phyloP scores from a whole-genome alignment of 805 yeast genomes.

The Starmerella bombicola region DNA sequence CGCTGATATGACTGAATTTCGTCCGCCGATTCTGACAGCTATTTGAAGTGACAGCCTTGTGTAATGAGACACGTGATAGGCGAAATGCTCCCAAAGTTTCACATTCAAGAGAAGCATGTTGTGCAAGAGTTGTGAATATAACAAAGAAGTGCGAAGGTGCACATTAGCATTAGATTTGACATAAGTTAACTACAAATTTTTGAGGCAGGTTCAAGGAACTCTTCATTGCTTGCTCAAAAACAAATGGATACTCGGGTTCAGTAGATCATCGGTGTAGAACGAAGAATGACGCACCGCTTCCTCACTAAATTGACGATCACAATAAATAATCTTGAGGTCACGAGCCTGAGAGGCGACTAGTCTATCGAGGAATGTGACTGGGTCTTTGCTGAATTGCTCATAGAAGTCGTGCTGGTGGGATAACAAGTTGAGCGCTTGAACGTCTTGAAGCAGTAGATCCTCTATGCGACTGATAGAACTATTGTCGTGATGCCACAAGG shows the following conservation, averaged over 20 bases:
- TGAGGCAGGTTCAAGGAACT: no score
- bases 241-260: conserved; percentile 67
- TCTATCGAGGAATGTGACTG: conserved; percentile 57
- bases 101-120: no score
- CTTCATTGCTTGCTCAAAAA: conserved; percentile 39
- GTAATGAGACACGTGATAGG: no score
- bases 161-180: no score
- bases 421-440: conserved; percentile 40
- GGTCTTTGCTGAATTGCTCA: conserved; percentile 58
- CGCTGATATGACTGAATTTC: no score
- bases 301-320: conserved; percentile 83
- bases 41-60: no score
- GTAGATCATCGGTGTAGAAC: conserved; percentile 65
- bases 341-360: conserved; percentile 74
- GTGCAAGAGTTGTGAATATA: no score
- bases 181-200: no score
- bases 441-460: conserved; percentile 34
- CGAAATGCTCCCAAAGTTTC: no score
- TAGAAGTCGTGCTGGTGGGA: conserved; percentile 68
- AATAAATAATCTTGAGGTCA: conserved; percentile 70
- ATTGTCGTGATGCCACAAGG: conserved; percentile 33
- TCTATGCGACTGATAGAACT: conserved; percentile 35
- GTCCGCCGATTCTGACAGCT: no score
- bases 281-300: conserved; percentile 75
- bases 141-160: no score